phyloP scores from a whole-genome alignment of 495 filamentous ascomycete species.

The Tuber borchii region DNA sequence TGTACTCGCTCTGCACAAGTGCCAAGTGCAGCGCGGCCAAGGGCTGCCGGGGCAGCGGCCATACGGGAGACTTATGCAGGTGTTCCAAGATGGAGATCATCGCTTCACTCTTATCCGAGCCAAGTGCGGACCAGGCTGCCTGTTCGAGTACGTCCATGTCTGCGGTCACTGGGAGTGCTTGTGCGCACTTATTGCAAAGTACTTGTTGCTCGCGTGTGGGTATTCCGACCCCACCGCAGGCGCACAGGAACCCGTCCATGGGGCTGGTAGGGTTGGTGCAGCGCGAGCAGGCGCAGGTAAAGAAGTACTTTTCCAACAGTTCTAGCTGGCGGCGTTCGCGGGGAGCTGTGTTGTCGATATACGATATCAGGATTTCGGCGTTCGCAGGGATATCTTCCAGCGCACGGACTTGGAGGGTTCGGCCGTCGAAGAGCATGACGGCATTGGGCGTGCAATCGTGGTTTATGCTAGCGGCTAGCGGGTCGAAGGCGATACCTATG shows the following conservation, averaged over 20 bases:
- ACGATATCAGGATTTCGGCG: conserved; percentile 63
- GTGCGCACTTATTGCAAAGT: conserved; percentile 17
- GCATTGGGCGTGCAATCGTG: conserved; percentile 67
- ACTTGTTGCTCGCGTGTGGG: background rate
- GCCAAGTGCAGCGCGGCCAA: conserved; percentile 27
- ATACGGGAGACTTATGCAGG: conserved; percentile 14
- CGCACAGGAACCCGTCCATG: conserved; percentile 21
- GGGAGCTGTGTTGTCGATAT: conserved; percentile 58
- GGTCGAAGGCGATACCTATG: conserved; percentile 58
- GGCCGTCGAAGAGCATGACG: conserved; percentile 57
- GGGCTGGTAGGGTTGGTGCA: conserved; percentile 45
- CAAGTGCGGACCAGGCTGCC: conserved; percentile 13
- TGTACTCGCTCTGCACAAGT: conserved; percentile 22
- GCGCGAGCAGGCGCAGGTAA: conserved; percentile 57
- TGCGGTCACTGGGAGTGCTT: background rate
- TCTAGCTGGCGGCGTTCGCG: conserved; percentile 48
- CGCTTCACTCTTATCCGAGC: background rate
- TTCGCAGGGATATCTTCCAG: conserved; percentile 46
- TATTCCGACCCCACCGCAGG: conserved; percentile 1
- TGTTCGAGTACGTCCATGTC: conserved; percentile 12
- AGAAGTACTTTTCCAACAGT: conserved; percentile 57
- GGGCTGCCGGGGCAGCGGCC: conserved; percentile 31
- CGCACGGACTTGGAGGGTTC: conserved; percentile 43
- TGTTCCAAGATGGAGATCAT: conserved; percentile 11
- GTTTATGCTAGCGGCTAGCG: conserved; percentile 55